These are phyloP conservation scores for Guillardia theta DNA, from an alignment of 78 protist species.

Conservation along the genomic window DNA sequence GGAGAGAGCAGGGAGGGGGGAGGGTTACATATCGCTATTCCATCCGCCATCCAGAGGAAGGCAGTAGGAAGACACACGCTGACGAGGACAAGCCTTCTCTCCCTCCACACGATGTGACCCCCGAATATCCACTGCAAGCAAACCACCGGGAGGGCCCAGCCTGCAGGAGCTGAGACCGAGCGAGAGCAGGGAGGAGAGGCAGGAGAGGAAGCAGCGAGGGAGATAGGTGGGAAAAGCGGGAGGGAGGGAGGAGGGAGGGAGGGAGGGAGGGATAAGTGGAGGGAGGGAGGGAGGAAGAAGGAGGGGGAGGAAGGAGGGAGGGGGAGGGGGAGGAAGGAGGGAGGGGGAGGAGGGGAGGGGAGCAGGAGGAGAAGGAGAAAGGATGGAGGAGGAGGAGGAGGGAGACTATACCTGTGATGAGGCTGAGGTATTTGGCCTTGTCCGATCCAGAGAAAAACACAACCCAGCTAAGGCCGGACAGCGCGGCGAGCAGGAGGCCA, in stretches of 20 bases:
- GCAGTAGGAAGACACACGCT: neutral
- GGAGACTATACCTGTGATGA: no score
- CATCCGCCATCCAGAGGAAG: neutral
- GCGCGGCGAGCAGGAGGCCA: no score
- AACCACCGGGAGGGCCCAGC: no score
- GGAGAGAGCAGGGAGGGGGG: no score
- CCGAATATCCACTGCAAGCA: no score
- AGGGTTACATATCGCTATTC: no score
- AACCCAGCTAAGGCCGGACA: no score
- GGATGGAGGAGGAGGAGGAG: no score
- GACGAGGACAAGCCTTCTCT: no score
- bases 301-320: neutral
- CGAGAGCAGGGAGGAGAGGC: neutral
- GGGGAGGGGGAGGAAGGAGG: neutral
- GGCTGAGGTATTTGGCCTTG: no score
- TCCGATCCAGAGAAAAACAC: no score
- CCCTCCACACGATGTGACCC: no score
- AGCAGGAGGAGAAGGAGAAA: neutral
- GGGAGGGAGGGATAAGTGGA: neutral
- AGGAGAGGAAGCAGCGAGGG: neutral
- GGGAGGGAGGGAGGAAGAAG: neutral
- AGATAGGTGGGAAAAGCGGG: neutral
- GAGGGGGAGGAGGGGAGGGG: neutral
- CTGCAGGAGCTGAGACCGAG: neutral
- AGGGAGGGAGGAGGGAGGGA: neutral